Conservation (phyloP, 2,329 filamentous ascomycete genomes). For the Plenodomus lindquistii region DNA sequence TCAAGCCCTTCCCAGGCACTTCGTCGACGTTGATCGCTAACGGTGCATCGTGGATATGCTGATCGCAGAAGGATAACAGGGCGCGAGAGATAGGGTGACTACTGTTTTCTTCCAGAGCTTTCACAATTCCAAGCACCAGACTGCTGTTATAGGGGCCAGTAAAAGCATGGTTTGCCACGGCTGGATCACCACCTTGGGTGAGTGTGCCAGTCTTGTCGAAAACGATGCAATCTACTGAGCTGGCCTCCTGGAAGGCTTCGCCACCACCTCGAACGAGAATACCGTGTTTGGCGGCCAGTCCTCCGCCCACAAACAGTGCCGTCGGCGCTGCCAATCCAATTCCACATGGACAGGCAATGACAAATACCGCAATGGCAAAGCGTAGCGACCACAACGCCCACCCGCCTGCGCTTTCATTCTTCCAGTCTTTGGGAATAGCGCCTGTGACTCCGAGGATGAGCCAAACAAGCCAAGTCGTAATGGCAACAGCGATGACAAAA, state of each 20-base stretch:
- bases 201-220: slow-evolving; percentile 90
- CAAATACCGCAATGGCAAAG: slow-evolving; percentile 85
- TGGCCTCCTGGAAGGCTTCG: slow-evolving; percentile 84
- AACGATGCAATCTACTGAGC: slow-evolving; percentile 74
- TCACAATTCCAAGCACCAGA: slow-evolving; percentile 59
- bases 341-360: slow-evolving; percentile 84
- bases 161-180: slow-evolving; percentile 62
- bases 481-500: slow-evolving; percentile 68
- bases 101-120: slow-evolving; percentile 69
- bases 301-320: slow-evolving; percentile 79
- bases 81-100: slow-evolving; percentile 76
- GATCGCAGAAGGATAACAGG: slow-evolving; percentile 65
- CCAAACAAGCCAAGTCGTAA: slow-evolving; percentile 74
- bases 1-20: slow-evolving; percentile 72
- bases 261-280: slow-evolving; percentile 84
- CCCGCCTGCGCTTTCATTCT: slow-evolving; percentile 60
- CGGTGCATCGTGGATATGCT: slow-evolving; percentile 14
- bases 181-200: slow-evolving; percentile 72
- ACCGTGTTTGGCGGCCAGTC: slow-evolving; percentile 76
- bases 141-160: slow-evolving; percentile 34
- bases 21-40: slow-evolving; percentile 59
- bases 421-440: slow-evolving; percentile 59
- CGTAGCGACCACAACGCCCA: slow-evolving; percentile 76
- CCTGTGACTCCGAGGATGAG: slow-evolving; percentile 65
- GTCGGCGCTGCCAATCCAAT: slow-evolving; percentile 84